These are phyloP conservation scores for Aspergillus persii DNA, from an alignment of 2,329 filamentous ascomycete genomes.

Conservation along the genomic window DNA sequence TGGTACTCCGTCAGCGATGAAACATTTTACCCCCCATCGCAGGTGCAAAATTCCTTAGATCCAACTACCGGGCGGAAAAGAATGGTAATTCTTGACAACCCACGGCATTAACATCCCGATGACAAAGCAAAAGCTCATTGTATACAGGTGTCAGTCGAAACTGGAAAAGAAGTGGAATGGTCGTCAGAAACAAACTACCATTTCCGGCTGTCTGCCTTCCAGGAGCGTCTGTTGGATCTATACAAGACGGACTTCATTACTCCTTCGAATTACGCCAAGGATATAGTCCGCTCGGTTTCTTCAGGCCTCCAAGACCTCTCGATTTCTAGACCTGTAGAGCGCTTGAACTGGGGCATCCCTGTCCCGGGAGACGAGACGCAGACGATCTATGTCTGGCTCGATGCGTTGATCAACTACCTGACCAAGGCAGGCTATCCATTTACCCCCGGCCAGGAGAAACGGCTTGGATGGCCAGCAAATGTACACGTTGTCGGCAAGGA, in stretches of 20 bases:
- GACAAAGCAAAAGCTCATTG: conserved; percentile 13
- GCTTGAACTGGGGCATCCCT: conserved; percentile 82
- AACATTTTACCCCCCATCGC: conserved; percentile 82
- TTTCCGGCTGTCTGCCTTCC: conserved; percentile 82
- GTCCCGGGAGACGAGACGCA: conserved; percentile 82
- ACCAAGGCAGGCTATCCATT: conserved; percentile 81
- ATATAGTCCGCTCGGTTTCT: conserved; percentile 73
- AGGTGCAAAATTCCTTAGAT: conserved; percentile 71
- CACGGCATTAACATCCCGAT: background rate
- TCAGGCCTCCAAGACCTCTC: conserved; percentile 82
- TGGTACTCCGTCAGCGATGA: conserved; percentile 98
- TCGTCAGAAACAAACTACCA: conserved; percentile 91
- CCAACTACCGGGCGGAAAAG: conserved; percentile 78
- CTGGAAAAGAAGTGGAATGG: conserved; percentile 92
- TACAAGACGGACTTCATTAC: conserved; percentile 80
- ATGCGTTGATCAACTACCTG: conserved; percentile 91
- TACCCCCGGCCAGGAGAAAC: conserved; percentile 62
- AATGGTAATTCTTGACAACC: conserved; percentile 52
- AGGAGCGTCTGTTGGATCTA: conserved; percentile 73
- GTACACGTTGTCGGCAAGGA: conserved; percentile 95
- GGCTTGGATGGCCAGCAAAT: conserved; percentile 81
- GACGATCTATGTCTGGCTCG: conserved; percentile 97
- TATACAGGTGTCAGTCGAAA: conserved; percentile 67
- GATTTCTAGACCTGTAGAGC: conserved; percentile 74
- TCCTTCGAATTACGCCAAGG: conserved; percentile 70